Evolutionary conservation across 164 flowering plant species (phyloP).

Genomic region (Umbilicus rupestris): DNA sequence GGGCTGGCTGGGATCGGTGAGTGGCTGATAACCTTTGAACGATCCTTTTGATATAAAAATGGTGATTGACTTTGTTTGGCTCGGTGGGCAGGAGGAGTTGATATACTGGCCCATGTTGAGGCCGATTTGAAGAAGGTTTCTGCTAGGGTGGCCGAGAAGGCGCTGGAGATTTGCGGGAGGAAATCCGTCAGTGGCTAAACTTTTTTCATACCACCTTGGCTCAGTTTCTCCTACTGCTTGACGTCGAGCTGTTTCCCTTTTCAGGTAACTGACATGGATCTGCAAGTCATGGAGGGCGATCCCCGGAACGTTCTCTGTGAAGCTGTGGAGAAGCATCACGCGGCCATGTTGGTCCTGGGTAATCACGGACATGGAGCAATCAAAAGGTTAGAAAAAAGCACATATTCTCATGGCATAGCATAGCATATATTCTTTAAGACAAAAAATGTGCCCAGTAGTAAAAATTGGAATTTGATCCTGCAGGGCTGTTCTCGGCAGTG

Average conservation of each 20-base stretch:
- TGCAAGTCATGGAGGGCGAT: constrained; percentile 8
- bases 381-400: constrained; percentile 6
- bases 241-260: background rate
- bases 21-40: background rate
- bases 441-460: background rate
- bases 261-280: background rate
- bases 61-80: background rate
- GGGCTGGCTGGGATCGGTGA: constrained; percentile 68
- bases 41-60: background rate
- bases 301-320: constrained; percentile 5
- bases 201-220: background rate
- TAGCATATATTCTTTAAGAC: background rate
- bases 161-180: constrained; percentile 36
- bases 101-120: constrained; percentile 48
- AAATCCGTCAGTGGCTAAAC: constrained; percentile 32
- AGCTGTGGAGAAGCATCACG: constrained; percentile 8
- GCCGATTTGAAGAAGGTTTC: constrained; percentile 54
- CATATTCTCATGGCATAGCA: background rate
- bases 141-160: constrained; percentile 41
- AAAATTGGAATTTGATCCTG: background rate
- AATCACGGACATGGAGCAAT: constrained; percentile 9
- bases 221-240: background rate
- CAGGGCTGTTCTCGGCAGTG: constrained; percentile 3
- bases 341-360: constrained; percentile 8
- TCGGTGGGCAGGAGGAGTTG: constrained; percentile 34